Conservation (phyloP, 257 asterid species). For the Plectranthus barbatus region DNA sequence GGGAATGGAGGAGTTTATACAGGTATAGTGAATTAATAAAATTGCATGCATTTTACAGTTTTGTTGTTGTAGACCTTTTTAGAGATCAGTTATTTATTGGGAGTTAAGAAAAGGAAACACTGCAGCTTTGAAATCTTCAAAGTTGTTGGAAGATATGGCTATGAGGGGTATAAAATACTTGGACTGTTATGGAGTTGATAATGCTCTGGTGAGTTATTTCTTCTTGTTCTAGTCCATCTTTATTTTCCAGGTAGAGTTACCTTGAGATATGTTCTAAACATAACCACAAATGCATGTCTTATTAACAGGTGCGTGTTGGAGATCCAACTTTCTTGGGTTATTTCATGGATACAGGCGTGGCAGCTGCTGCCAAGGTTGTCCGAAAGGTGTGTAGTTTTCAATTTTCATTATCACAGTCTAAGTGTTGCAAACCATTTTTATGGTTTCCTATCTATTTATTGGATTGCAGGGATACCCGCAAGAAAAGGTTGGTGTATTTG, state of each 20-base stretch:
- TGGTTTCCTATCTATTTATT: background rate
- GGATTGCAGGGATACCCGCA: conserved; percentile 80
- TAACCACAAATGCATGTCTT: conserved; percentile 10
- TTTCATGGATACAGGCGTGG: conserved; percentile 76
- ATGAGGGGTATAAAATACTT: conserved; percentile 72
- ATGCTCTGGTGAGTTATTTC: conserved; percentile 64
- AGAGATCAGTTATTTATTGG: background rate
- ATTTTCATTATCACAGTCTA: background rate
- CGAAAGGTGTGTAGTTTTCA: conserved; percentile 28
- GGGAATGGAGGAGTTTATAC: conserved; percentile 98
- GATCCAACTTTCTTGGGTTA: conserved; percentile 97
- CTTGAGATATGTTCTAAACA: conserved; percentile 4
- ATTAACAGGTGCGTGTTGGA: conserved; percentile 81
- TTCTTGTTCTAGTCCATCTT: conserved; percentile 4
- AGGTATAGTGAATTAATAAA: conserved; percentile 34
- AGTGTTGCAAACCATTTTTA: background rate
- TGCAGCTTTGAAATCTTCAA: conserved; percentile 75
- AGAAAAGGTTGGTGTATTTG: conserved; percentile 98
- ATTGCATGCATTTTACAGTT: background rate
- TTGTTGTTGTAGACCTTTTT: conserved; percentile 3
- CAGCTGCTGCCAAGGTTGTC: conserved; percentile 96
- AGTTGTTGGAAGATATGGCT: conserved; percentile 87
- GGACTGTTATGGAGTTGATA: conserved; percentile 97
- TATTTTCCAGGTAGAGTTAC: background rate
- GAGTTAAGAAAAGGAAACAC: conserved; percentile 10